Evolutionary conservation across 2,329 filamentous ascomycete species (phyloP), one percentile per base, ranked within the genome.

Genomic region (Clarireedia hainanense): DNA sequence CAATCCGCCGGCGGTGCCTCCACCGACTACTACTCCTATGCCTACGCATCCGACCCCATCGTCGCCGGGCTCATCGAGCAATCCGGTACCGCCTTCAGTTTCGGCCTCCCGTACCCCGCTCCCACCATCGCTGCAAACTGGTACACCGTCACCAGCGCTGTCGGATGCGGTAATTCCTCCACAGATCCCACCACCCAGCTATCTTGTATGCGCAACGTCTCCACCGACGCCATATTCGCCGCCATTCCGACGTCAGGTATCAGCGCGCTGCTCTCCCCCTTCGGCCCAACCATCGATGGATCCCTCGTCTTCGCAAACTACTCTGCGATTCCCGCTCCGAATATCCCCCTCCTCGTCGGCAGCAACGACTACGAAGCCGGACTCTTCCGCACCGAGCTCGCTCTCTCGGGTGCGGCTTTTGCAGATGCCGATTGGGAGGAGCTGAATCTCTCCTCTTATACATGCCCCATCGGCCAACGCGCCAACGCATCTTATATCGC

Each of bases 1-100:
- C 71, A 75, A 60, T 72, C 68, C 2, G 73, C 73, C 5, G 72
- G 73, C 6, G 56, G 52, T 7, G 62, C 50, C 6, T 60, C 57
- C 14, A 57, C 60, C 69, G 54, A 58, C 20, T 50, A 34, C 14
- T 52, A 52, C 36, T 52, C 53, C n/a, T 57, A 58, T 10, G 54
- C 54, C 12, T 57, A 30, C 14, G 24, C 30, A 5, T 14, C 30
- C 20, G 49, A 58, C 17, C 60, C 64, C 2, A 65, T 62, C 36
- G 61, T 54, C 20, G 42, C 52, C 6, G 65, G 60, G 7, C 52
- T 62, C 34, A 64, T 68, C 15, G 17, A 57, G 10, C 23, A 65
- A 49, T 67, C 65, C 49, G 57, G 50, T 6, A 67, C 59, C 9
- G 61, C 58, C 2, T 61, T 62, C 39, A 57, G 61, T 24, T 65